phyloP scores from a whole-genome alignment of 1,284 basidiomycete genomes.

The Schizophyllum amplum region DNA sequence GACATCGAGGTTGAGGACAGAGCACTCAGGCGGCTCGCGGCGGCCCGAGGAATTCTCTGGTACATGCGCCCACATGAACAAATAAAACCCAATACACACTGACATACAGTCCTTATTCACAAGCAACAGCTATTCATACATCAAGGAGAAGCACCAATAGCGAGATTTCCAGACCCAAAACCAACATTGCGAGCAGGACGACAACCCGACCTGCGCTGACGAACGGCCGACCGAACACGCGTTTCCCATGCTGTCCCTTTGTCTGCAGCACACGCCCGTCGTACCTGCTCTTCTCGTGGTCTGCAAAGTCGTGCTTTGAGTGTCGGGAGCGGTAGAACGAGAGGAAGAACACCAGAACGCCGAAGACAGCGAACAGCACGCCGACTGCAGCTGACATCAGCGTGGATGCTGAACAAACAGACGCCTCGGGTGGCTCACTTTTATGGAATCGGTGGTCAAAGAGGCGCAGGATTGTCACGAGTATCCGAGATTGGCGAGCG shows the following conservation, averaged over 20 bases:
- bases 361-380: conserved; percentile 58
- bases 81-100: no score
- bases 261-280: conserved; percentile 31
- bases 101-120: no score
- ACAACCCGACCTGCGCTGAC: conserved; percentile 75
- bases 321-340: conserved; percentile 56
- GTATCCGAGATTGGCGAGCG: conserved; percentile 68
- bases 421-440: conserved; percentile 39
- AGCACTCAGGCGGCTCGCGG: no score
- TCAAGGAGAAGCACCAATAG: conserved; percentile 52
- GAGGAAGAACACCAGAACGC: conserved; percentile 49
- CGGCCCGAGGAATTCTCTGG: no score
- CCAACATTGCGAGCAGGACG: conserved; percentile 49
- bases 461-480: conserved; percentile 67
- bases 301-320: conserved; percentile 67
- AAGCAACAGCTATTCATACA: conserved; percentile 14
- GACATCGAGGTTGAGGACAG: no score
- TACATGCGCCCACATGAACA: no score
- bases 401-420: not conserved
- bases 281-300: conserved; percentile 27
- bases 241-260: conserved; percentile 48
- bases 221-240: conserved; percentile 68
- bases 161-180: conserved; percentile 55
- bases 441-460: conserved; percentile 66
- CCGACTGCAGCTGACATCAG: conserved; percentile 43